These are phyloP conservation scores for Aspergillus awamori DNA, from an alignment of 2,329 filamentous ascomycete species.

Conservation along the genomic window DNA sequence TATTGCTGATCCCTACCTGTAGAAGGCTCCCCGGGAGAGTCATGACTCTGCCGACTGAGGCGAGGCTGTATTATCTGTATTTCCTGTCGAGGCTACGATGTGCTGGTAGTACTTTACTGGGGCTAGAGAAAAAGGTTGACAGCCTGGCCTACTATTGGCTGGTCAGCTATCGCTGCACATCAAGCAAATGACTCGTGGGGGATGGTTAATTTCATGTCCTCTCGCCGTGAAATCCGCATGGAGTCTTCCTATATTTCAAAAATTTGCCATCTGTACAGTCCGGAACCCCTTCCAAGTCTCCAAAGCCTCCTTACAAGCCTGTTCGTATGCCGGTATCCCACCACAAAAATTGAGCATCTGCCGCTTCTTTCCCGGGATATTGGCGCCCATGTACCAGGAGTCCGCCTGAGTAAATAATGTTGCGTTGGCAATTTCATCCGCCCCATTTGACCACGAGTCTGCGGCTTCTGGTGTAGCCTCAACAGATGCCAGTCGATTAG, in stretches of 20 bases:
- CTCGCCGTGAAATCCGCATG: no score
- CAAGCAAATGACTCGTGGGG: no score
- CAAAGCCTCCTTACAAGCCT: constrained; percentile 3
- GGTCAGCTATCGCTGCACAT: no score
- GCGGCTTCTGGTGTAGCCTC: constrained; percentile 53
- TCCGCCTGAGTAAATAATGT: constrained; percentile 53
- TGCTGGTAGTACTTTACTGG: no score
- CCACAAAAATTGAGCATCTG: constrained; percentile 17
- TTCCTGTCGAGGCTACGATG: no score
- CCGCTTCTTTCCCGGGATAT: constrained; percentile 28
- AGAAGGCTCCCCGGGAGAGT: no score
- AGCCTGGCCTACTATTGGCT: no score
- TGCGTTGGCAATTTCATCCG: constrained; percentile 50
- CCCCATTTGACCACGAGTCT: constrained; percentile 53
- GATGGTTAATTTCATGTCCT: no score
- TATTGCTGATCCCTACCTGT: no score
- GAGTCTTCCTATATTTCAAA: background rate
- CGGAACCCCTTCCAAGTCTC: constrained; percentile 10
- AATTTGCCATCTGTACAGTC: background rate
- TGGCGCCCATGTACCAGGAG: constrained; percentile 30
- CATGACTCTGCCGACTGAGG: no score
- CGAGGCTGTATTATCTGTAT: no score
- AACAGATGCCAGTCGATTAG: constrained; percentile 53
- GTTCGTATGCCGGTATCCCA: constrained; percentile 11
- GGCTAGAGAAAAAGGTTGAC: no score